These are phyloP conservation scores for Ilyonectria mors-panacis DNA, from an alignment of 2,329 filamentous ascomycete genomes.

Conservation along the genomic window DNA sequence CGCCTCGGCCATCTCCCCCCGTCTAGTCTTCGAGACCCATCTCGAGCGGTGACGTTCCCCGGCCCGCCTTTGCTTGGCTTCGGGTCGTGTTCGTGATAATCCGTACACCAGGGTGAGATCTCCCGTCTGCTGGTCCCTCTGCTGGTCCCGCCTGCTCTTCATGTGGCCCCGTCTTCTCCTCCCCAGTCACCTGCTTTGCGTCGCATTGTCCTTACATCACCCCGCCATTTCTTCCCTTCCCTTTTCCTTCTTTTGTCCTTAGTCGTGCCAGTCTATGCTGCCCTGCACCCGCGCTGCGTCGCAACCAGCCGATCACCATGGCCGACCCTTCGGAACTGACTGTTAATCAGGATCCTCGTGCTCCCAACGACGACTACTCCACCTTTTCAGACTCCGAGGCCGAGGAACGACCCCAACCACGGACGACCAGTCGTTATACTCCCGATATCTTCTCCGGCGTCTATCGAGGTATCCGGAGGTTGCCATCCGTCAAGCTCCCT, in stretches of 20 bases:
- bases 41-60: constrained; percentile 45
- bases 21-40: constrained; percentile 42
- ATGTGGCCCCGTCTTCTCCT: constrained; percentile 32
- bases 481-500: constrained; percentile 59
- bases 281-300: constrained; percentile 29
- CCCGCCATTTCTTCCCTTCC: constrained; percentile 9
- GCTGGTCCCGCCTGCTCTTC: constrained; percentile 24
- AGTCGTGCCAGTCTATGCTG: constrained; percentile 36
- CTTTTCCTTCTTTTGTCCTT: constrained; percentile 6
- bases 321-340: constrained; percentile 51
- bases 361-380: constrained; percentile 50
- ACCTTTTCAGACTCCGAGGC: constrained; percentile 62
- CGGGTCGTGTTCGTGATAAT: constrained; percentile 46
- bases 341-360: constrained; percentile 47
- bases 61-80: constrained; percentile 34
- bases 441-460: constrained; percentile 67
- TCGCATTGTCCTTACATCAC: constrained; percentile 7
- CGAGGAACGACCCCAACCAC: constrained; percentile 53
- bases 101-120: constrained; percentile 39
- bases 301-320: constrained; percentile 41
- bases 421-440: constrained; percentile 51
- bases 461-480: constrained; percentile 66
- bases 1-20: constrained; percentile 33
- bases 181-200: constrained; percentile 9
- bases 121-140: constrained; percentile 27